A percentile compares a stretch with the other conserved stretches of the same genome.
These are phyloP conservation scores for Pichiaceae sp. DNA, from an alignment of 1,139 yeast species.

Conservation along the genomic window DNA sequence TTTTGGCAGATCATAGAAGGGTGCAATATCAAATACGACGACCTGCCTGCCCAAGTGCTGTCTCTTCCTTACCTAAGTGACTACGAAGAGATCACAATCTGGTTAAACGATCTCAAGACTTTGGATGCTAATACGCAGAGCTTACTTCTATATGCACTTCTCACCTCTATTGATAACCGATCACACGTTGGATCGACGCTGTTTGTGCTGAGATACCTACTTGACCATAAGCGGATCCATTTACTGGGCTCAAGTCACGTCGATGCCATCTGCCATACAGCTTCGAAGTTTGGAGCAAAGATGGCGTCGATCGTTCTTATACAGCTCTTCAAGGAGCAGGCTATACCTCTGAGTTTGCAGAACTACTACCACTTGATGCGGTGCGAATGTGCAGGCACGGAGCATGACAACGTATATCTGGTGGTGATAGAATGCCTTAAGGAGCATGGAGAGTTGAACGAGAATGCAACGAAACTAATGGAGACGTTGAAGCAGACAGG, in stretches of 20 bases:
- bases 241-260: conserved; percentile 8
- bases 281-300: conserved; percentile 12
- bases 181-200: conserved; percentile 12
- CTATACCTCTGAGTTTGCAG: conserved; percentile 4
- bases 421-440: conserved; percentile 7
- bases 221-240: neutral
- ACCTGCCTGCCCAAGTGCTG: neutral
- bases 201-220: conserved; percentile 9
- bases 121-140: conserved; percentile 4
- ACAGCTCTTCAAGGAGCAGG: conserved; percentile 5
- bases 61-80: neutral
- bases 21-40: neutral
- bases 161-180: conserved; percentile 12
- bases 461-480: conserved; percentile 3
- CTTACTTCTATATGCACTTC: conserved; percentile 10
- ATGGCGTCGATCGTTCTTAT: conserved; percentile 7
- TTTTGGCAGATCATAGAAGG: neutral
- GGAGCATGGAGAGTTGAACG: conserved; percentile 4
- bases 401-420: conserved; percentile 16
- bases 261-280: conserved; percentile 11
- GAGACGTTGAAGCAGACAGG: conserved; percentile 3
- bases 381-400: conserved; percentile 15
- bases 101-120: neutral
- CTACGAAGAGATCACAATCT: neutral
- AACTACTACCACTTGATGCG: conserved; percentile 11